Conservation (phyloP, 106 monocot species). For the Acanthochlamys bracteata region DNA sequence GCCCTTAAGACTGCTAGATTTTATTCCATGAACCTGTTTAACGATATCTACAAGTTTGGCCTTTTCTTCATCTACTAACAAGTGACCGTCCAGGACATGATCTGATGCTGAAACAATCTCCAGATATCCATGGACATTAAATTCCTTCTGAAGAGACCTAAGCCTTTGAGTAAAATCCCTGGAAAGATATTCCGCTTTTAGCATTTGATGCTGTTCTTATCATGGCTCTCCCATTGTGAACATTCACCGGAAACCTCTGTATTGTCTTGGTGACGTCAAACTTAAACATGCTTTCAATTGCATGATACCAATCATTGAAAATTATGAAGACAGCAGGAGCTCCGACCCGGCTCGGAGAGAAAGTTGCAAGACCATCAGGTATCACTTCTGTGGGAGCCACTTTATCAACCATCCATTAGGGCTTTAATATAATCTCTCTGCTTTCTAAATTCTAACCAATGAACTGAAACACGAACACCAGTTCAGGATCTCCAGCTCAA, state of each 20-base stretch:
- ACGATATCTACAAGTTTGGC: conserved; percentile 33
- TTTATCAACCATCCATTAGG: conserved; percentile 56
- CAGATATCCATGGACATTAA: conserved; percentile 10
- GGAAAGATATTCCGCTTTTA: conserved; percentile 41
- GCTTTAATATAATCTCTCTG: conserved; percentile 55
- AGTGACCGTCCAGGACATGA: conserved; percentile 10
- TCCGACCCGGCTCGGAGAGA: conserved; percentile 63
- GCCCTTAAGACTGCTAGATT: conserved; percentile 32
- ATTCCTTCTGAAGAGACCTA: conserved; percentile 25
- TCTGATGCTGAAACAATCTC: conserved; percentile 24
- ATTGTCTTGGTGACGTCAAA: conserved; percentile 36
- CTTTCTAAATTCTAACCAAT: conserved; percentile 39
- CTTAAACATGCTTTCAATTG: conserved; percentile 35
- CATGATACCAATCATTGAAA: conserved; percentile 67
- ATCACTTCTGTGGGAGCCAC: conserved; percentile 49
- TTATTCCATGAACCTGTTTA: conserved; percentile 27
- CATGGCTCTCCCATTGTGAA: conserved; percentile 43
- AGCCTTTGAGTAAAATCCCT: conserved; percentile 37
- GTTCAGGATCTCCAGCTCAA: conserved; percentile 45
- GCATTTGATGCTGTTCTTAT: conserved; percentile 32
- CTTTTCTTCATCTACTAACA: conserved; percentile 62
- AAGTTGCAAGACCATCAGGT: conserved; percentile 61
- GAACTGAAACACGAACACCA: conserved; percentile 50
- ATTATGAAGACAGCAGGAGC: conserved; percentile 61
- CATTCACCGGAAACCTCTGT: conserved; percentile 20